Evolutionary conservation across 495 filamentous ascomycete genomes (phyloP), one percentile per base, ranked within the genome.

Genomic region (Aspergillus ostianus): DNA sequence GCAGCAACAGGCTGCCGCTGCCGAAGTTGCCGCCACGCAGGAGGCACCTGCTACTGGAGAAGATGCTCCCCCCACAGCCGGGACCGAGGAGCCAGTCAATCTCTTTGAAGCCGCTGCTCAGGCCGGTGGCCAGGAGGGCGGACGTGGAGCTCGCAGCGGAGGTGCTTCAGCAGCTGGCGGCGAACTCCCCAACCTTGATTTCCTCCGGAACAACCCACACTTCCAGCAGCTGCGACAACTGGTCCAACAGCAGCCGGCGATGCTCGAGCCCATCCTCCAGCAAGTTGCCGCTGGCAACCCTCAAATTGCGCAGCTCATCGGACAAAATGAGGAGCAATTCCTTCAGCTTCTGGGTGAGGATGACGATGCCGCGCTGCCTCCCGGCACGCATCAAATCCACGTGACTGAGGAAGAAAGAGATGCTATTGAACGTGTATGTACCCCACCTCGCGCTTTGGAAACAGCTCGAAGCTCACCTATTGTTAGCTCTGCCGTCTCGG

Each of bases 171-270:
- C 72, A 51, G 83, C 74, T 32, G 85, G 82, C 56, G 83, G 80
- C 26, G 82, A 80, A 3, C 78, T 89, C 4, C 87, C 86, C 7
- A 96, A 90, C 65, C 86, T 98, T 44, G 93, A 97, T 49, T 97
- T 93, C 75, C 84, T 98, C n/a, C 89, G 94, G 52, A 90, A 90
- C 73, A 97, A 98, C 73, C 87, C 92, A 26, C 92, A 97, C 74
- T 98, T 98, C 77, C 94, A 98, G 73, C 94, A 98, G 72, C 85
- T 98, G 36, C 89, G 94, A 32, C 92, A 96, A 74, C 88, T 98
- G 12, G 94, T 98, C 18, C 94, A 98, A 70, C 92, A 96, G 69
- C 91, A 97, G 64, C 94, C 94, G 10, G 89, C 91, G 66, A 98
- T 98, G 94, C 87, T 98, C 6, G 94, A 98, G 80, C 92, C 93